Evolutionary conservation across 495 filamentous ascomycete species (phyloP).

Genomic region (Penicillium angulare): DNA sequence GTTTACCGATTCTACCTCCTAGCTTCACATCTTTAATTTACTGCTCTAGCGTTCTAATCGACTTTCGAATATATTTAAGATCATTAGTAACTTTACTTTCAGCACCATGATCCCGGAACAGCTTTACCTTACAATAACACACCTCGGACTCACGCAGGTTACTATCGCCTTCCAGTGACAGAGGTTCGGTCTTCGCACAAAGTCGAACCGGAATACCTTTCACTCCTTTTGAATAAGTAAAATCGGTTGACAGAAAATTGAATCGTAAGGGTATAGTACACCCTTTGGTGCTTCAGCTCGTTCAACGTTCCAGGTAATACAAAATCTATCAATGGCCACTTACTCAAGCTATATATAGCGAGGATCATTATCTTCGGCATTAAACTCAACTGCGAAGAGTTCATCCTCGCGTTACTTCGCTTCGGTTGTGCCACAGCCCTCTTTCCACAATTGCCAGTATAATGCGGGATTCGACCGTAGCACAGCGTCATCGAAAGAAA

Average conservation of each 20-base stretch:
- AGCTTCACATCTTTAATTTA: slow-evolving; percentile 83
- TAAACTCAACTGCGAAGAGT: slow-evolving; percentile 86
- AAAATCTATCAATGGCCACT: slow-evolving; percentile 87
- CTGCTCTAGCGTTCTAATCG: slow-evolving; percentile 87
- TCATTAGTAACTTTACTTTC: slow-evolving; percentile 93
- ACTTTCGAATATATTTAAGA: slow-evolving; percentile 83
- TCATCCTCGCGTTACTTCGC: slow-evolving; percentile 84
- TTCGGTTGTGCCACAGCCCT: slow-evolving; percentile 84
- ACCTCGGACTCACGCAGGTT: slow-evolving; percentile 59
- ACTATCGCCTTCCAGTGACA: slow-evolving; percentile 38
- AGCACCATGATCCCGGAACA: slow-evolving; percentile 91
- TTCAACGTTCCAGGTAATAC: slow-evolving; percentile 78
- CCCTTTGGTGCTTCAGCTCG: slow-evolving; percentile 57
- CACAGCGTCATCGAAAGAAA: slow-evolving; percentile 91
- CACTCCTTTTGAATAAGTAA: slow-evolving; percentile 94
- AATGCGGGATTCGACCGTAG: slow-evolving; percentile 74
- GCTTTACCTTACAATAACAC: slow-evolving; percentile 89
- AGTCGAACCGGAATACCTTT: slow-evolving; percentile 90
- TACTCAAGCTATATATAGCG: slow-evolving; percentile 75
- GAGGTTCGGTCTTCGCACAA: slow-evolving; percentile 80
- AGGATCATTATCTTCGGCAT: slow-evolving; percentile 61
- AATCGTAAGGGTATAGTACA: slow-evolving; percentile 83
- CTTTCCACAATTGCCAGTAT: slow-evolving; percentile 95
- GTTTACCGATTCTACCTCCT: slow-evolving; percentile 84
- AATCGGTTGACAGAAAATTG: slow-evolving; percentile 96